Evolutionary conservation across 345 rosid genomes (phyloP).

Genomic region (Citropsis articulata): DNA sequence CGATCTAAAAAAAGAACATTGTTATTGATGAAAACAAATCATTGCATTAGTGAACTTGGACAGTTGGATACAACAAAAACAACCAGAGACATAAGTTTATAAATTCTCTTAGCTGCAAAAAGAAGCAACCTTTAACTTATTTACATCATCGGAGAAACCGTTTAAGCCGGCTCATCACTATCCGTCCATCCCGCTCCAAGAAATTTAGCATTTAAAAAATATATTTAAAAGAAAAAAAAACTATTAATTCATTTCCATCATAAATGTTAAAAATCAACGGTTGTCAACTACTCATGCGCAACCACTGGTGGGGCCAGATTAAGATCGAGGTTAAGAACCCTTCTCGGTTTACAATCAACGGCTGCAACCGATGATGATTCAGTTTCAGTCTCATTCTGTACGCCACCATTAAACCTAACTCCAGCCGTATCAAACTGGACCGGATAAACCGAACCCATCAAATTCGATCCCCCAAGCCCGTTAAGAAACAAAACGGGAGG

Average conservation of each 20-base stretch:
- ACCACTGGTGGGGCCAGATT: constrained; percentile 63
- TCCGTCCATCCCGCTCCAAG: not conserved
- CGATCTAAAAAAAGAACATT: not conserved
- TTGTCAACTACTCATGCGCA: constrained; percentile 37
- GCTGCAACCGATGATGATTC: constrained; percentile 32
- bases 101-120: constrained; percentile 1
- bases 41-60: not conserved
- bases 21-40: not conserved
- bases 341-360: constrained; percentile 35
- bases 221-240: not conserved
- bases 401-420: constrained; percentile 13
- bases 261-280: not conserved
- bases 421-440: constrained; percentile 43
- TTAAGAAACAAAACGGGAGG: constrained; percentile 42
- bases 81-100: not conserved
- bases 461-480: constrained; percentile 34
- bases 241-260: not conserved
- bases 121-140: not conserved
- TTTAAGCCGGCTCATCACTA: not conserved
- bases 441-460: constrained; percentile 40
- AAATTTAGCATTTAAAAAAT: constrained; percentile 4
- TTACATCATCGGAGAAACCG: not conserved
- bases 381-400: constrained; percentile 45
- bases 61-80: constrained; percentile 14
- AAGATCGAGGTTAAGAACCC: constrained; percentile 50